These are phyloP conservation scores for Ustilago cynodontis DNA, from an alignment of 1,284 basidiomycete species.

Conservation along the genomic window DNA sequence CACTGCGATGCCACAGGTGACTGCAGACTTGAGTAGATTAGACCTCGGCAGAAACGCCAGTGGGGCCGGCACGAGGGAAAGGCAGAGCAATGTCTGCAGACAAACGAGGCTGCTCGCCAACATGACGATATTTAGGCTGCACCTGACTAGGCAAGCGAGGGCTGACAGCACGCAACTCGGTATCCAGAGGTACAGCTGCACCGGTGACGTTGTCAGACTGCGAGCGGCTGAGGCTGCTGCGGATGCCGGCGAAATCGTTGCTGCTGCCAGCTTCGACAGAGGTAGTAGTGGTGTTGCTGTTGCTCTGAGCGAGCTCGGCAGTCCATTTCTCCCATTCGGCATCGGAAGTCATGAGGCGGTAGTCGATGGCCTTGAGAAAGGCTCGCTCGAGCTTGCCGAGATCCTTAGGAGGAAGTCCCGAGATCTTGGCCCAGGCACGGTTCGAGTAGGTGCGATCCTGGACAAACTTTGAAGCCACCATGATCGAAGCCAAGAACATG, in stretches of 20 bases:
- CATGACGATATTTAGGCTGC: slow-evolving; percentile 37
- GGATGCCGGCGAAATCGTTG: slow-evolving; percentile 4
- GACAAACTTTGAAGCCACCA: slow-evolving; percentile 89
- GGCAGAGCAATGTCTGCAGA: slow-evolving; percentile 26
- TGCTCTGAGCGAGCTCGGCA: slow-evolving; percentile 44
- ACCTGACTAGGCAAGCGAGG: slow-evolving; percentile 38
- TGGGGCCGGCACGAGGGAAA: slow-evolving; percentile 24
- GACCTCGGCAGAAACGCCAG: slow-evolving; percentile 28
- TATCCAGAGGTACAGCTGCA: slow-evolving; percentile 40
- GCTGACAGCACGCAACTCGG: slow-evolving; percentile 46
- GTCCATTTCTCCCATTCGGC: slow-evolving; percentile 64
- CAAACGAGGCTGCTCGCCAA: slow-evolving; percentile 12
- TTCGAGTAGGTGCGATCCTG: slow-evolving; percentile 94
- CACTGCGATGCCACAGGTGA: background rate
- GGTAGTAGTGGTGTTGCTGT: slow-evolving; percentile 3
- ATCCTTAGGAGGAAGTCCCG: slow-evolving; percentile 70
- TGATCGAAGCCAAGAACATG: slow-evolving; percentile 86
- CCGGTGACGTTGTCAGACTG: slow-evolving; percentile 49
- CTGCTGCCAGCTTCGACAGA: slow-evolving; percentile 1
- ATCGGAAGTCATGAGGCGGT: slow-evolving; percentile 69
- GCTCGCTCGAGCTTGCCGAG: slow-evolving; percentile 71
- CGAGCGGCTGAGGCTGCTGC: slow-evolving; percentile 45
- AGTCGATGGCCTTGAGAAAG: slow-evolving; percentile 71
- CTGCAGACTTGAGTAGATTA: slow-evolving; percentile 14
- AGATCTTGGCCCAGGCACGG: slow-evolving; percentile 83